phyloP scores from a whole-genome alignment of 345 rosid species.

The Moringa oleifera region DNA sequence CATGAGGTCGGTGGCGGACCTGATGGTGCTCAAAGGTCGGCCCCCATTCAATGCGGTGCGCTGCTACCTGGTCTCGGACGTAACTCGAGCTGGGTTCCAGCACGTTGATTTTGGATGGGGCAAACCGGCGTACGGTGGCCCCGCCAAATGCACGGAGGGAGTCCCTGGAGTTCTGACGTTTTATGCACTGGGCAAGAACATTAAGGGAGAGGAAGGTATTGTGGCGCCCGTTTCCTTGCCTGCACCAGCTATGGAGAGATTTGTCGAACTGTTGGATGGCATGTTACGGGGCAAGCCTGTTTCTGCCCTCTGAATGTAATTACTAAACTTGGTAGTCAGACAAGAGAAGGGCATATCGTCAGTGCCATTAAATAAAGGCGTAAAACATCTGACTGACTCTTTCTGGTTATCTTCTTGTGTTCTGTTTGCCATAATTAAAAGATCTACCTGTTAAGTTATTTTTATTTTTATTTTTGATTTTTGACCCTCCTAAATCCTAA shows the following conservation, averaged over 20 bases:
- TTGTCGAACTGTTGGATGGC: slow-evolving; percentile 12
- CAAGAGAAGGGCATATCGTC: no score
- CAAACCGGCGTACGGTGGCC: slow-evolving; percentile 45
- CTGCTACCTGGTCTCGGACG: slow-evolving; percentile 43
- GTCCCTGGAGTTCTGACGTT: slow-evolving; percentile 38
- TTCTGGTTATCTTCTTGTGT: no score
- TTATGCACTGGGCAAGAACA: slow-evolving; percentile 29
- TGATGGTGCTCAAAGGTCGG: no score
- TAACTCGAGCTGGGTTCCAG: slow-evolving; percentile 34
- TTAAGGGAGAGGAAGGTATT: slow-evolving; percentile 29
- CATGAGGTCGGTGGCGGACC: slow-evolving; percentile 20
- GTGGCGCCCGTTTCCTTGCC: slow-evolving; percentile 22
- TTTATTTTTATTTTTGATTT: no score
- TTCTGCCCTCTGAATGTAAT: no score
- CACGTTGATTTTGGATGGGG: slow-evolving; percentile 59
- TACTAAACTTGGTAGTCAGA: no score
- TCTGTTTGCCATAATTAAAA: no score
- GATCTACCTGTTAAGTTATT: no score
- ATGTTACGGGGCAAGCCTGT: background rate
- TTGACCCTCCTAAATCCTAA: no score
- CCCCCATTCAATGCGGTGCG: slow-evolving; percentile 35
- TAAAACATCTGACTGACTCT: no score
- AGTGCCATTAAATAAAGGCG: no score
- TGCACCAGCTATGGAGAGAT: slow-evolving; percentile 25
- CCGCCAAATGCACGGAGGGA: slow-evolving; percentile 31